Base-by-base conservation (phyloP, 2,329 filamentous ascomycete genomes). In the Trichoderma afroharzianum region DNA sequence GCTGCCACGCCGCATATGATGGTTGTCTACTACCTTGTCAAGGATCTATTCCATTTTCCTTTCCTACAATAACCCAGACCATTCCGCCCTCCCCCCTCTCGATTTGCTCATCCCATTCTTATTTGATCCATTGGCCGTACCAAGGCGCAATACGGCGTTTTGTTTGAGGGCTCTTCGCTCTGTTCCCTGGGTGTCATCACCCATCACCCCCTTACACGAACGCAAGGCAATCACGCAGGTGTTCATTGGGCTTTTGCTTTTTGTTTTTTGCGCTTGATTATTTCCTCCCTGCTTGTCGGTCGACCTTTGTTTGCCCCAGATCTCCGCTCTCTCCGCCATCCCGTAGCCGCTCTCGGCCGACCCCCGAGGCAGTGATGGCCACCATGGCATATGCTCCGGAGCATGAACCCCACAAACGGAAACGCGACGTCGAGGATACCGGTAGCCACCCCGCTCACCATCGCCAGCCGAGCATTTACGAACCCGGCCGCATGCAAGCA, bases 351-450 rank as follows among this genome's bases (percentile, higher is more conserved):
- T 21, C 36, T 36, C 26, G 12, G 24, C 64, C 64, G n/a, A 57
- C 32, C 26, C 12, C 33, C 66, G 39, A 53, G 26, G 58, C 24
- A 39, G 30, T 43, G n/a, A 70, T 57, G 26, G 30, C 71, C 59
- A 75, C 71, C 70, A 85, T 85, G 83, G 82, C 83, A 75, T 82
- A 84, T 77, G 80, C 78, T 76, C 77, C 79, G 73, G 83, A 83
- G 36, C 74, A 78, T 68, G 82, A 85, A 70, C 77, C 80, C 74
- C 81, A 82, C 77, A 86, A 86, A 80, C 83, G 85, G 74, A 86
- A 86, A 77, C 83, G 84, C 75, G 83, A 84, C 73, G 76, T 80
- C 71, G 83, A 86, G 75, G 84, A 86, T 76, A 80, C 76, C 74
- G 81, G 81, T 75, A 15, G 21, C 43, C 58, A 63, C 18, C 58